Base-by-base conservation (phyloP, 108 stramenopile genomes). In the Asterionellopsis glacialis region DNA sequence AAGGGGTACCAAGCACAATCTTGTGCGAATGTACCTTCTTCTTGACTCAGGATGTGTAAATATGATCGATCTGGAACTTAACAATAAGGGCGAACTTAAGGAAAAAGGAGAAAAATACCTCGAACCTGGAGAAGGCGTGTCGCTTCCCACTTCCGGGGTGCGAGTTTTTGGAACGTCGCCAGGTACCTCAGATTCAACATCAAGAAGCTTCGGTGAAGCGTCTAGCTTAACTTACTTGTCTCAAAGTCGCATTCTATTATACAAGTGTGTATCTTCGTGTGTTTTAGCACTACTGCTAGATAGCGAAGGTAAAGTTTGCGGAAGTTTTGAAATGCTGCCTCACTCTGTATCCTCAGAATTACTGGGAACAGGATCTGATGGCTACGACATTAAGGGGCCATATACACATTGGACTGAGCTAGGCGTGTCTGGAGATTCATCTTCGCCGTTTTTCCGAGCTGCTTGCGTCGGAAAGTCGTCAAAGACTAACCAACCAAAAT, bases 271-370 rank as follows among this genome's bases (percentile, higher is more conserved):
- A 44, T 75, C 79, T 10, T 80, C 79, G 9, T 69, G 73, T 45
- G 74, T 84, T 40, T 49, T 90, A 57, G 88, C 85, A n/a, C 60
- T 85, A 54, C 55, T 71, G 47, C 59, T 90, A 26, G 82, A 81
- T 54, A 51, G 42, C 0, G 51, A 69, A 60, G 88, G 88, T 16
- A 33, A 69, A 13, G 79, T 87, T 38, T 51, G 48, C 22, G 76
- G 77, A 13, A 77, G 58, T 21, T 90, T 90, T 57, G 88, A 90
- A 51, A 70, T 90, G 13, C 41, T 87, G 22, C 88, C 88, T 15
- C 63, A 80, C 51, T 52, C 57, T 18, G 65, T 90, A 48, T 63
- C 72, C 5, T 44, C 75, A 26, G 64, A 71, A 27, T 50, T 75
- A 28, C 57, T 77, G 38, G 65, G 67, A 15, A 51, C 50, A 21